Conservation (phyloP, 2,329 filamentous ascomycete species). For the Pezicula radicicola region DNA sequence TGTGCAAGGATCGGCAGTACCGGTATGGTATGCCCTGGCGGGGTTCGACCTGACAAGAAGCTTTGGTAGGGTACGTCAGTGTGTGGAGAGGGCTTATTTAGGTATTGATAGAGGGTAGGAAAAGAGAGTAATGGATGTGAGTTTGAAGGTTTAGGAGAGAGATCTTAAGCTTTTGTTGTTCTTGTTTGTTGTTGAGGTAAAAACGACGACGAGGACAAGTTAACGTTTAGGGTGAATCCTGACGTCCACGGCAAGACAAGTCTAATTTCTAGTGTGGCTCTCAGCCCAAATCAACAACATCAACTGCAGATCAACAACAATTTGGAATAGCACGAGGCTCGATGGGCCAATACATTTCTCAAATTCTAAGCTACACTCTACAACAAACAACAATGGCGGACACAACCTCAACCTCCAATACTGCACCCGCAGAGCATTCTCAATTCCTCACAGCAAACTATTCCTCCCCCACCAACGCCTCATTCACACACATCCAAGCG, state of each 20-base stretch:
- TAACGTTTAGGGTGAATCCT: no score
- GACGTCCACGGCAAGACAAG: neutral
- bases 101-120: no score
- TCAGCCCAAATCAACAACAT: neutral
- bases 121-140: no score
- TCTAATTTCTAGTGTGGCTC: neutral
- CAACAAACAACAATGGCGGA: neutral
- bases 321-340: no score
- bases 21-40: neutral
- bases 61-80: neutral
- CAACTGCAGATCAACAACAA: no score
- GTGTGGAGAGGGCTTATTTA: neutral
- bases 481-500: conserved; percentile 40
- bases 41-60: neutral
- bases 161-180: no score
- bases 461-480: conserved; percentile 44
- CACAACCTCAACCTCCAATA: neutral
- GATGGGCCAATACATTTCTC: no score
- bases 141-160: no score
- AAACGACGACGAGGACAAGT: no score
- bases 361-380: neutral
- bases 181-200: no score
- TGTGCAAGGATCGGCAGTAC: neutral
- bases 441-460: conserved; percentile 47
- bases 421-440: neutral